A percentile compares a stretch with the other conserved stretches of the same genome.
Evolutionary conservation across 106 monocot species (phyloP).

Genomic region (Allium cepa): DNA sequence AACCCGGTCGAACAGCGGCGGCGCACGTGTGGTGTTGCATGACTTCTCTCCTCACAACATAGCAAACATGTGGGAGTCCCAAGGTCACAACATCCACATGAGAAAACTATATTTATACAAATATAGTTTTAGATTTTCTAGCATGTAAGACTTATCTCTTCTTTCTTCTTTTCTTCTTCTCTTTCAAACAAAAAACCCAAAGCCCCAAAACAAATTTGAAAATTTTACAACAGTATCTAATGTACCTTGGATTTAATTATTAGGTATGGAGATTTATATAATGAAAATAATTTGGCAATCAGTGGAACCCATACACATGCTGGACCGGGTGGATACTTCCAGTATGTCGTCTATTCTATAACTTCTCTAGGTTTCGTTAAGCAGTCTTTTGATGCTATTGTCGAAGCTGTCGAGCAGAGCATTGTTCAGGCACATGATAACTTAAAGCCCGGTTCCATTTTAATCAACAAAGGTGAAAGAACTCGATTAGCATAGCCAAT

Average conservation of each 20-base stretch:
- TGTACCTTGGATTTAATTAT: not conserved
- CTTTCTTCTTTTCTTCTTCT: too few species aligned
- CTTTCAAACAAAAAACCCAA: too few species aligned
- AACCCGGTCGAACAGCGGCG: too few species aligned
- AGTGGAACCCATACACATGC: constrained; percentile 33
- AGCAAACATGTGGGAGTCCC: too few species aligned
- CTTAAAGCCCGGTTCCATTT: constrained; percentile 19
- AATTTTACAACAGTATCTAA: too few species aligned
- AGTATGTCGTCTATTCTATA: constrained; percentile 23
- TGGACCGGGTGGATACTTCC: constrained; percentile 29
- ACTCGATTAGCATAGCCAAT: not conserved
- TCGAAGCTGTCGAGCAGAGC: constrained; percentile 19
- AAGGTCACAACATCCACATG: too few species aligned
- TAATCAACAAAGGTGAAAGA: constrained; percentile 21
- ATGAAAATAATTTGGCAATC: constrained; percentile 21
- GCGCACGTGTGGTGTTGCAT: too few species aligned
- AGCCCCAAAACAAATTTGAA: too few species aligned
- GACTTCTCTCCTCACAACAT: too few species aligned
- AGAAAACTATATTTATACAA: too few species aligned
- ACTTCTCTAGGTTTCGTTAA: constrained; percentile 28
- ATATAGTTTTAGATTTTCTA: too few species aligned
- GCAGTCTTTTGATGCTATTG: constrained; percentile 29
- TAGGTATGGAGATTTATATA: constrained; percentile 32
- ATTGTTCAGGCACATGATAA: constrained; percentile 26
- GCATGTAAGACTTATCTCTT: too few species aligned